Evolutionary conservation across 2,329 filamentous ascomycete species (phyloP).

Genomic region (Cryphonectria nitschkei): DNA sequence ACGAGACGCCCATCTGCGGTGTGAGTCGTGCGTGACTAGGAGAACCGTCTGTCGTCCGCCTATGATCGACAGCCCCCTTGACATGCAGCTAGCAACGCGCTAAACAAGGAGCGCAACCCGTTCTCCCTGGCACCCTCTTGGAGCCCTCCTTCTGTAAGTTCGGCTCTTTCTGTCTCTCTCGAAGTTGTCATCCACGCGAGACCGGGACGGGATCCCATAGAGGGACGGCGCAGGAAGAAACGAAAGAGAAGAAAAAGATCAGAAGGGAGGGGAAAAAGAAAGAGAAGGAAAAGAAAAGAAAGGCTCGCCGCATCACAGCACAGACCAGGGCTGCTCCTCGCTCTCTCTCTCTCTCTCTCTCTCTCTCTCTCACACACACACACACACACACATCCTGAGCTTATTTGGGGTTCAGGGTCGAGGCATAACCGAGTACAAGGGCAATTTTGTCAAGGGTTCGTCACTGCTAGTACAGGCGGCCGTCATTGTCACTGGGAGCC

Average conservation of each 20-base stretch:
- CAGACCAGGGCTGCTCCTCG: not conserved
- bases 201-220: not conserved
- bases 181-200: not conserved
- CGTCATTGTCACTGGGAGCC: not conserved
- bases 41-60: not conserved
- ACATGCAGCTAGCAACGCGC: conserved; percentile 15
- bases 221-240: not conserved
- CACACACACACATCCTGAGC: not conserved
- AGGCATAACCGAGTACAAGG: not conserved
- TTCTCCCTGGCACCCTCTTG: not conserved
- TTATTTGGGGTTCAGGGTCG: not conserved
- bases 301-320: not conserved
- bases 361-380: not conserved
- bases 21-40: conserved; percentile 10
- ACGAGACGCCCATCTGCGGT: not conserved
- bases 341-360: not conserved
- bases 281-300: not conserved
- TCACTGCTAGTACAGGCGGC: conserved; percentile 2
- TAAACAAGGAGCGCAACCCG: conserved; percentile 9
- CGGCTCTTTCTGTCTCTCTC: not conserved
- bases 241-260: not conserved
- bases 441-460: not conserved
- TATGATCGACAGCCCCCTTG: conserved; percentile 6
- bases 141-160: not conserved
- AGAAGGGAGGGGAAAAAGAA: not conserved